Percentiles rank a stretch among this genome's conserved stretches.
phyloP scores from a whole-genome alignment of 1,284 basidiomycete genomes.

The Schizophyllum amplum region DNA sequence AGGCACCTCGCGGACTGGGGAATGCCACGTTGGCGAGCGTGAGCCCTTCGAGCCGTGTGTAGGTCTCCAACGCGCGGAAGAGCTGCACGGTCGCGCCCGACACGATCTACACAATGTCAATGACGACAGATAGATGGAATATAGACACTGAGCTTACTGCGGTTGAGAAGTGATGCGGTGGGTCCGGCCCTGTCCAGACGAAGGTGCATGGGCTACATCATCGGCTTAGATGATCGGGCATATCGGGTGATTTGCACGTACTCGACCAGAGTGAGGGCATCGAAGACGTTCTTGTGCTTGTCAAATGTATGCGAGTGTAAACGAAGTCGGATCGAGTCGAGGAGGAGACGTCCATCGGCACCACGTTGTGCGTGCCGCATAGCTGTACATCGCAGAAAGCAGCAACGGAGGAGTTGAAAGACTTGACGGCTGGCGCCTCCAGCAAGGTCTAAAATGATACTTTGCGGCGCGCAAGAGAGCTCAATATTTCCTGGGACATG shows the following conservation, averaged over 20 bases:
- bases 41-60: slow-evolving; percentile 13
- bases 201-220: slow-evolving; percentile 40
- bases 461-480: background rate
- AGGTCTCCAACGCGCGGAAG: background rate
- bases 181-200: slow-evolving; percentile 50
- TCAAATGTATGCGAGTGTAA: background rate
- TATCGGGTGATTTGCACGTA: background rate
- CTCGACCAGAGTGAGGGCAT: background rate
- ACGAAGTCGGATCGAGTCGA: background rate
- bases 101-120: slow-evolving; percentile 1
- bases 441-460: background rate
- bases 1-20: slow-evolving; percentile 5
- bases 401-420: background rate
- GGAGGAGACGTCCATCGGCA: background rate
- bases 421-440: background rate
- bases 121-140: background rate
- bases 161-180: slow-evolving; percentile 50
- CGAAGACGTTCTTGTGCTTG: background rate
- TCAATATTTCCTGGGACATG: background rate
- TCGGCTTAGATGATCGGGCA: background rate
- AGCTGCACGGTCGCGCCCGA: slow-evolving; percentile 7
- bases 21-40: slow-evolving; percentile 39
- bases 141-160: slow-evolving; percentile 38
- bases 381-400: background rate
- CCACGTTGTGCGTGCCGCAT: background rate